Percentiles rank a stretch among this genome's conserved stretches.
These are phyloP conservation scores for thale cress (Arabidopsis thaliana) DNA, from an alignment of 345 rosid genomes.

Conservation along the genomic window TAIR10.1 NC_003074.8:6835001-6835500, in stretches of 20 bases:
- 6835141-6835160: background rate
- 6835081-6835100: background rate
- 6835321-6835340: background rate
- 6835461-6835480: slow-evolving; percentile 81
- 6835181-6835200: background rate
- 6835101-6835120: background rate
- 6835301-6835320: background rate
- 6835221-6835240: background rate
- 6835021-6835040: slow-evolving; percentile 8
- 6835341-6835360: background rate
- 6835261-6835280: background rate
- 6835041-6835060: slow-evolving; percentile 13
- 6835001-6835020: slow-evolving; percentile 2
- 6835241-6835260: background rate
- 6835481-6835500: slow-evolving; percentile 88
- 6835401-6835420: slow-evolving; percentile 23
- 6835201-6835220: background rate
- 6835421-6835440: background rate
- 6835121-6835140: slow-evolving; percentile 12
- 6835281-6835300: background rate
- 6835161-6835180: slow-evolving; percentile 6
- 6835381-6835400: slow-evolving; percentile 23
- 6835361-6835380: background rate
- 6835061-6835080: slow-evolving; percentile 13
- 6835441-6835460: slow-evolving; percentile 12